Evolutionary conservation across 345 rosid species (phyloP), one percentile per base, ranked within the genome.

Genomic region (Populus nigra): DNA sequence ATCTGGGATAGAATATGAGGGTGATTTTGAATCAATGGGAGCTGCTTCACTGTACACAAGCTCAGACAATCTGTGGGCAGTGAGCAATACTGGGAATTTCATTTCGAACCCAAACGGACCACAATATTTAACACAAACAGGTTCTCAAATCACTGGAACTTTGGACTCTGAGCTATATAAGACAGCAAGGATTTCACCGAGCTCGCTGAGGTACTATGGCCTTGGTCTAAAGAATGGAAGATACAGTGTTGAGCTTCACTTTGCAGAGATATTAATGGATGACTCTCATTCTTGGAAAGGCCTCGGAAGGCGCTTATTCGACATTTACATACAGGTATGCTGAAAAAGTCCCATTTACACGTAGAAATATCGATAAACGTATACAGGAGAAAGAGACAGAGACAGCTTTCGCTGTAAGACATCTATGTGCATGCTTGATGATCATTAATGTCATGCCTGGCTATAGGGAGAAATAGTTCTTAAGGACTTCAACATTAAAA

Each of bases 201-300:
- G 85, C 81, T 89, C 91, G 5, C 81, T 89, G 72, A 84, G 87
- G 81, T 89, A 89, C 67, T 84, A 76, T 57, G 91, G 90, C 77
- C 87, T 87, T 17, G 89, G 88, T 45, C 50, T 89, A 61, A 63
- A 80, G 84, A 87, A 87, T 3, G 90, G 91, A 25, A 77, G 49
- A 38, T 89, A 89, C 84, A 83, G 22, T 7, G 69, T 89, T 31
- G 78, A 84, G 80, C 88, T 89, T 78, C 90, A 86, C 65, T 89
- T 89, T 78, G 88, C 90, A 8, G 91, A 89, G 84, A 89, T 86
- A 20, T 65, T 10, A 76, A 85, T 89, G 88, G 90, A 83, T 23
- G 90, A 87, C 66, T 73, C 78, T 4, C 38, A 6, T 11, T 84
- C 91, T 13, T 89, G 90, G 91, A 85, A 86, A 81, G 86, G 87